Percentiles rank a stretch among this genome's conserved stretches.
Evolutionary conservation across 345 rosid genomes (phyloP).

Genomic region (Nasturtium officinale): DNA sequence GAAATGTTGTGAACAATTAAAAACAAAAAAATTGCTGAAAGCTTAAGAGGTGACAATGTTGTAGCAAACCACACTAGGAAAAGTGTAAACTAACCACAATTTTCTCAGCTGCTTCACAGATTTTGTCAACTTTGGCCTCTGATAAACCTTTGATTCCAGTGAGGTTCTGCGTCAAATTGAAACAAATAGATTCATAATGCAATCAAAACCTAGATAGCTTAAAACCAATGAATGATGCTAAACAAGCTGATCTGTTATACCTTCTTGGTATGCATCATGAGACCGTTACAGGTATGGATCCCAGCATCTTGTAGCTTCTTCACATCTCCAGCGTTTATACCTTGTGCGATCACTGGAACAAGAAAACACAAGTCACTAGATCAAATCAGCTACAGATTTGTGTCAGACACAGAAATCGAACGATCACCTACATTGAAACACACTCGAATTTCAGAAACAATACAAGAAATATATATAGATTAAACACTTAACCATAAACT

Average conservation of each 20-base stretch:
- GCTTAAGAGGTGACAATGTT: no score
- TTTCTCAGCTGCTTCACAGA: constrained; percentile 97
- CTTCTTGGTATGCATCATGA: constrained; percentile 99
- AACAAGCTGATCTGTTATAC: constrained; percentile 35
- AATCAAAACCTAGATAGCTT: neutral
- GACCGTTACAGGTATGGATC: constrained; percentile 92
- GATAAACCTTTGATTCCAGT: constrained; percentile 96
- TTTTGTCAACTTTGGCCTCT: constrained; percentile 95
- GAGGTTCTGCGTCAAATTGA: constrained; percentile 54
- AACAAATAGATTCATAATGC: constrained; percentile 5
- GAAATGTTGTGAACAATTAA: neutral
- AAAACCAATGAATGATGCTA: neutral
- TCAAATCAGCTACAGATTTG: constrained; percentile 10
- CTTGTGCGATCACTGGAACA: constrained; percentile 68
- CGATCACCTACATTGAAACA: constrained; percentile 15
- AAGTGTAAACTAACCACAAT: constrained; percentile 66
- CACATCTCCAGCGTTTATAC: constrained; percentile 91
- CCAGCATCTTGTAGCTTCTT: constrained; percentile 95
- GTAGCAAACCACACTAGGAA: neutral
- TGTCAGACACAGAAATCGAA: neutral
- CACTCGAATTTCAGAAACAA: neutral
- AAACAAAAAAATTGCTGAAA: constrained; percentile 2
- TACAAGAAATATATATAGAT: neutral
- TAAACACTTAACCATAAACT: neutral
- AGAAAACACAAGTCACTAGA: neutral